phyloP scores from a whole-genome alignment of 495 filamentous ascomycete species.

The Penicillium macrosclerotiorum region DNA sequence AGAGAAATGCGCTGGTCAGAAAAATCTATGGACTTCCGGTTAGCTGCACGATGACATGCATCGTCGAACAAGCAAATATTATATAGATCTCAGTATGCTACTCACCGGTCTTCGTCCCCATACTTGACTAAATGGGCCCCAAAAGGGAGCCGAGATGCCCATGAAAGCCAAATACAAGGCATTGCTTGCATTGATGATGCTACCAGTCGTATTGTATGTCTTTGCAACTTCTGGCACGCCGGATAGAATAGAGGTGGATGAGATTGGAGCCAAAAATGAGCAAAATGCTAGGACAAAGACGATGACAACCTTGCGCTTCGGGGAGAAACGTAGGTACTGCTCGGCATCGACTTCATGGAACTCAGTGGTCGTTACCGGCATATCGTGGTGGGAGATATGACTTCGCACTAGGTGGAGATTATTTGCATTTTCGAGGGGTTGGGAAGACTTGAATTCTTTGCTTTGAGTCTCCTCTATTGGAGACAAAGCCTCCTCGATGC shows the following conservation, averaged over 20 bases:
- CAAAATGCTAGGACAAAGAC: constrained; percentile 63
- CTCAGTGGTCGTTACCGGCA: constrained; percentile 23
- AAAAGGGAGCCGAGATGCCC: constrained; percentile 65
- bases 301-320: constrained; percentile 56
- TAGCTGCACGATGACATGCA: background rate
- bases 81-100: background rate
- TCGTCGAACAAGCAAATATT: background rate
- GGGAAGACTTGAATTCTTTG: constrained; percentile 14
- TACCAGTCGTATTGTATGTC: constrained; percentile 59
- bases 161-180: constrained; percentile 68
- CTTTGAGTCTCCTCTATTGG: constrained; percentile 10
- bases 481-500: constrained; percentile 14
- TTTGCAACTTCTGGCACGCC: constrained; percentile 66
- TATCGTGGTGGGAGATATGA: constrained; percentile 36
- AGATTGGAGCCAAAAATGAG: constrained; percentile 66
- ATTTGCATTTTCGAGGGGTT: constrained; percentile 3
- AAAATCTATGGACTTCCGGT: constrained; percentile 45
- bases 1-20: constrained; percentile 53
- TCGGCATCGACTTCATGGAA: constrained; percentile 40
- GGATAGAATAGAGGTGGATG: constrained; percentile 66
- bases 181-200: constrained; percentile 67
- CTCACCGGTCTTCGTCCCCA: constrained; percentile 62
- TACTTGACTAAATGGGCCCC: constrained; percentile 66
- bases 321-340: constrained; percentile 53
- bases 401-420: constrained; percentile 22